Evolutionary conservation across 805 yeast genomes (phyloP), one percentile per base, ranked within the genome.

Genomic region (Pichia cabralensis): DNA sequence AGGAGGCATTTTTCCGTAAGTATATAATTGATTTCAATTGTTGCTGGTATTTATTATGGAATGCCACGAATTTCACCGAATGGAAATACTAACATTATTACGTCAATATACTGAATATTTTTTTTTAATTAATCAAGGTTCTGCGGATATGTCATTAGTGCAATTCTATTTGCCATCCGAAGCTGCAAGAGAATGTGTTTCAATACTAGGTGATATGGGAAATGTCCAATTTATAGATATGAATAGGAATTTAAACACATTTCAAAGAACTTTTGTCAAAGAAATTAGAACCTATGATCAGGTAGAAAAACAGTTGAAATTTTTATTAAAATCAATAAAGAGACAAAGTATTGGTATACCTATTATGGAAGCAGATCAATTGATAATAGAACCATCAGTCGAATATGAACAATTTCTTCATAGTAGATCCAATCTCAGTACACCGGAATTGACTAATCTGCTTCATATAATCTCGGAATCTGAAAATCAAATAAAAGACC

Each of bases 131-230:
- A 21, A 26, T 38, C 24, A 23, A 62, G 67, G 95, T 68, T 88
- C 97, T 38, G 97, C 97, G 79, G 94, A 83, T 52, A 94, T 92
- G 97, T 75, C 94, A 31, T 71, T 88, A 48, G 81, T 89, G 34
- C 96, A 92, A 64, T 67, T 92, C 47, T 89, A 84, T 57, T 75
- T 92, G 40, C 89, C 97, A 8, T 76, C 83, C 19, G 99, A 92
- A 60, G 78, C 82, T 28, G 74, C 95, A 7, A 67, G 96, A 43
- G 94, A 86, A 40, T 74, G 85, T 25, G 79, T 86, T n/a, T 73
- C 84, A 38, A 74, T 83, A 19, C 64, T 92, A 24, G 99, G 98
- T 5, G 85, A 83, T 45, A 64, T 84, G 53, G 94, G 95, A 18
- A 63, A 75, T 40, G 71, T 92, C 19, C 96, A 94, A 52, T 85